phyloP scores from a whole-genome alignment of 495 filamentous ascomycete species.

The Evernia prunastri region DNA sequence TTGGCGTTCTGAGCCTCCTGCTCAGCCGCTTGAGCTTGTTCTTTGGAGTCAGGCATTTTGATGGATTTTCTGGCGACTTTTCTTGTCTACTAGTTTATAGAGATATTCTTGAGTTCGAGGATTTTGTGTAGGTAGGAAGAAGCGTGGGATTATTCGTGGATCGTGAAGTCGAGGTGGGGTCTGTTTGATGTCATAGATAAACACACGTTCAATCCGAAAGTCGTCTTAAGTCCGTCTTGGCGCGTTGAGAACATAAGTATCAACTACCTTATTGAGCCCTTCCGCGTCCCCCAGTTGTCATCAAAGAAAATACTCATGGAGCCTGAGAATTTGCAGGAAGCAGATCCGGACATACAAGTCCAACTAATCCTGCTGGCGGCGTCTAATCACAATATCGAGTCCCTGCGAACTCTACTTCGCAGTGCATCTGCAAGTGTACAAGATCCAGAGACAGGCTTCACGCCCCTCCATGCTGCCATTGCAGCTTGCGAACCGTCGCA shows the following conservation, averaged over 20 bases:
- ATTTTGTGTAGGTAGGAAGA: not conserved
- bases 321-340: not conserved
- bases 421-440: constrained; percentile 65
- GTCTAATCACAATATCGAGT: constrained; percentile 69
- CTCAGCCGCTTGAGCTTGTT: constrained; percentile 3
- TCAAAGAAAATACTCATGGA: constrained; percentile 3
- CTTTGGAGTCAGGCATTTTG: constrained; percentile 12
- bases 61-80: not conserved
- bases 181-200: not conserved
- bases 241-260: too few species aligned
- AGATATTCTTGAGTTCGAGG: not conserved
- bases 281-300: too few species aligned
- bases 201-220: not conserved
- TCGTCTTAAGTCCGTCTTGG: too few species aligned
- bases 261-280: too few species aligned
- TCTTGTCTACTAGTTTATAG: not conserved
- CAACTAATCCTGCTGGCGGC: constrained; percentile 69
- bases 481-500: constrained; percentile 61
- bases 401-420: constrained; percentile 68
- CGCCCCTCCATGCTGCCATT: constrained; percentile 86
- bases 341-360: constrained; percentile 23
- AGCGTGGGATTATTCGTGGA: not conserved
- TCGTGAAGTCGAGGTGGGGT: not conserved
- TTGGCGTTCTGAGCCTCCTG: constrained; percentile 14
- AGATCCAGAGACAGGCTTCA: constrained; percentile 77